Percentiles rank a stretch among this genome's conserved stretches.
Conservation (phyloP, 1,284 basidiomycete genomes). For the Meripilus lineatus region DNA sequence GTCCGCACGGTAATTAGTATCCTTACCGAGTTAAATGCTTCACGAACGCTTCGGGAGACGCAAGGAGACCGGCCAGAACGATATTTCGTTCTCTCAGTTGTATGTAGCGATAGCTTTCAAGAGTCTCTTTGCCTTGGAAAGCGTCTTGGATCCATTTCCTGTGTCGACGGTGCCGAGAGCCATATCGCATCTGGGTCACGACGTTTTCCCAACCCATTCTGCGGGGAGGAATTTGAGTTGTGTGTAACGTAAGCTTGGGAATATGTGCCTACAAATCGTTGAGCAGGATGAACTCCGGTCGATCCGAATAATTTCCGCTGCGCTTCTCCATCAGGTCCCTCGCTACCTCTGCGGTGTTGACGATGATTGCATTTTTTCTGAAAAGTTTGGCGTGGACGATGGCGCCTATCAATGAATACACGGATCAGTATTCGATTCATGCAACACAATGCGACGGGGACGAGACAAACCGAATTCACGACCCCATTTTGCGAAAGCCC, state of each 20-base stretch:
- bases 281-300: slow-evolving; percentile 11
- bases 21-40: slow-evolving; percentile 16
- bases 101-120: slow-evolving; percentile 13
- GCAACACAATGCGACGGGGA: neutral
- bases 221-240: neutral
- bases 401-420: slow-evolving; percentile 6
- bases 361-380: slow-evolving; percentile 13
- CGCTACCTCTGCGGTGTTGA: slow-evolving; percentile 14
- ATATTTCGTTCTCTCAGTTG: slow-evolving; percentile 14
- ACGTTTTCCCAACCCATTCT: slow-evolving; percentile 14
- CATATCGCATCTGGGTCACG: slow-evolving; percentile 13
- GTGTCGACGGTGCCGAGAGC: slow-evolving; percentile 19
- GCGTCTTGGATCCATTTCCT: slow-evolving; percentile 20
- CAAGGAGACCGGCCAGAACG: slow-evolving; percentile 16
- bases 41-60: slow-evolving; percentile 16
- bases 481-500: slow-evolving; percentile 32
- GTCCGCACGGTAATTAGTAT: neutral
- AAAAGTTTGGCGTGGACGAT: slow-evolving; percentile 13
- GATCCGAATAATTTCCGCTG: slow-evolving; percentile 13
- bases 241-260: neutral
- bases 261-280: slow-evolving; percentile 9
- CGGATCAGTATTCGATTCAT: neutral
- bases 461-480: slow-evolving; percentile 19
- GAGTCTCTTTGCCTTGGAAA: slow-evolving; percentile 11
- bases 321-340: slow-evolving; percentile 17